Evolutionary conservation across 2,329 filamentous ascomycete species (phyloP), one percentile per base, ranked within the genome.

Genomic region (Albifimbria verrucaria): DNA sequence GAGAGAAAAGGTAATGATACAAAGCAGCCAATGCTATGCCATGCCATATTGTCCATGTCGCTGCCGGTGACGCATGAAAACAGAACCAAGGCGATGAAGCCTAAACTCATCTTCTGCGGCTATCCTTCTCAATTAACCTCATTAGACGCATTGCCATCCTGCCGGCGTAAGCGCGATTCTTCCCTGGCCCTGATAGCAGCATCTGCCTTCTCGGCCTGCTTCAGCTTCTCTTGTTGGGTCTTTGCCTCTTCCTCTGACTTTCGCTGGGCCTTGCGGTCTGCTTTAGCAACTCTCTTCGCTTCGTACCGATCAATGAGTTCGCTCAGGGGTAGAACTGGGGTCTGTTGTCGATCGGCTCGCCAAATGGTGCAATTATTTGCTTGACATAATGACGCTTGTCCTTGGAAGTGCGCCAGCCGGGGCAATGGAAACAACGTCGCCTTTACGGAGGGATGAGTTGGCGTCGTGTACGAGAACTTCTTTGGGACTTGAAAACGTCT

Each of bases 391-490:
- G 88, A 23, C 83, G 82, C 62, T 92, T 90, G 57, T 77, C 74
- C 57, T 83, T 83, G 41, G 82, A 85, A 7, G 81, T 82, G 50
- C 83, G 82, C 79, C 80, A 86, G 52, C 85, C 86, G 84, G 79
- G 7, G 78, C 76, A 61, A 93, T 89, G 57, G 84, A 79, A 24
- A 94, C 83, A 3, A 93, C 82, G 68, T 94, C 90, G 65, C 90
- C 90, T 49, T 81, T 80, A 53, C 85, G 80, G 36, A 92, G 79
- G 23, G 88, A 91, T 60, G 85, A 82, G 68, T 83, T 83, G 24
- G 90, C 90, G 70, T 94, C 90, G 75, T 91, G 88, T 36, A 92
- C 89, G 25, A 93, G 82, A 66, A 87, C 80, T 59, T 83, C 80
- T 58, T 79, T 76, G 21, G 82, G 81, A 44, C 80, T 74, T 63